These are phyloP conservation scores for Cornus suecica DNA, from an alignment of 148 eudicot species.

Conservation along the genomic window DNA sequence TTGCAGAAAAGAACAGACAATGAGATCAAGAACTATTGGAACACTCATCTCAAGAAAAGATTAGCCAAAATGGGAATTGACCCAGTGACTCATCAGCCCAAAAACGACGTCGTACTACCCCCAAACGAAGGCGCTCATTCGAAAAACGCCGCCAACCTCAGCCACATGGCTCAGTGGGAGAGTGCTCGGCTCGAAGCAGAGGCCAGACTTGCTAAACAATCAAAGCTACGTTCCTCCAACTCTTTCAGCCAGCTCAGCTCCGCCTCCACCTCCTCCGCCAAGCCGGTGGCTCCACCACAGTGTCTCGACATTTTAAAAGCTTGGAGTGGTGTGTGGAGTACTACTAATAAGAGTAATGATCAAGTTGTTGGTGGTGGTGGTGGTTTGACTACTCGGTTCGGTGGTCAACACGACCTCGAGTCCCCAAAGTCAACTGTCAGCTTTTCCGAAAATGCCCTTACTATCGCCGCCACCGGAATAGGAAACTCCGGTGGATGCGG, in stretches of 20 bases:
- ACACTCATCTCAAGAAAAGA: conserved; percentile 86
- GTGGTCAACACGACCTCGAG: conserved; percentile 29
- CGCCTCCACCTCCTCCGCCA: conserved; percentile 15
- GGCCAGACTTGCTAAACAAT: conserved; percentile 73
- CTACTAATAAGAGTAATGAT: conserved; percentile 3
- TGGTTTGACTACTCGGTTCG: background rate
- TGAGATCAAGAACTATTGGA: conserved; percentile 94
- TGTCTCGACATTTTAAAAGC: conserved; percentile 61
- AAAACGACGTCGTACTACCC: conserved; percentile 55
- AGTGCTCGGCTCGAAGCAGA: conserved; percentile 95
- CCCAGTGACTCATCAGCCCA: conserved; percentile 91
- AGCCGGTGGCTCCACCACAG: conserved; percentile 19
- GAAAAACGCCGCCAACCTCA: conserved; percentile 66
- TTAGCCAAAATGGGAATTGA: conserved; percentile 87
- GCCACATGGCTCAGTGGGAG: conserved; percentile 99
- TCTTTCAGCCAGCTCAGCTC: background rate
- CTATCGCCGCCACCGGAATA: conserved; percentile 9
- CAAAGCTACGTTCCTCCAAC: conserved; percentile 50
- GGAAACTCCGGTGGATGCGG: conserved; percentile 27
- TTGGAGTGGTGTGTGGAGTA: conserved; percentile 34
- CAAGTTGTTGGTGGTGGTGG: conserved; percentile 8
- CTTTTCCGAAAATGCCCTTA: conserved; percentile 43
- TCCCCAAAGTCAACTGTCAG: conserved; percentile 82
- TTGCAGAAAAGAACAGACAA: conserved; percentile 90
- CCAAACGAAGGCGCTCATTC: conserved; percentile 44